phyloP scores from a whole-genome alignment of 2,329 filamentous ascomycete species.

The Beauveria sp. region DNA sequence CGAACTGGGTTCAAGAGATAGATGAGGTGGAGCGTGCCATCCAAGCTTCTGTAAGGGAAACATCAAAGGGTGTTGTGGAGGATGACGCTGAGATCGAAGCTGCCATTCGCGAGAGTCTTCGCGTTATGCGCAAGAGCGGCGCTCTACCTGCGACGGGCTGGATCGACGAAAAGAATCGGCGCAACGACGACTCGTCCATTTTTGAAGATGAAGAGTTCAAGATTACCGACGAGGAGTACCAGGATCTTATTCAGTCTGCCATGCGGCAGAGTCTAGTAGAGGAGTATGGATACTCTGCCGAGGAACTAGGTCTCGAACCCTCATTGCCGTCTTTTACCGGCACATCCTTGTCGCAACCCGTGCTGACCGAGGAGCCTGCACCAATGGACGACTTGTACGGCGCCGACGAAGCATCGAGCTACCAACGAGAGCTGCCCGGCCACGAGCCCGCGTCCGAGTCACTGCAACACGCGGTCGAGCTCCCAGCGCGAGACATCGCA shows the following conservation, averaged over 20 bases:
- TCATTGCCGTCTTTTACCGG: neutral
- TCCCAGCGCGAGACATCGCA: slow-evolving; percentile 7
- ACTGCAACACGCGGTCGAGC: neutral
- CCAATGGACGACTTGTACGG: slow-evolving; percentile 7
- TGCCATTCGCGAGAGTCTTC: slow-evolving; percentile 65
- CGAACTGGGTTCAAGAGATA: slow-evolving; percentile 20
- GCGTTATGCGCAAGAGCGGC: slow-evolving; percentile 36
- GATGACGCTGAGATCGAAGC: slow-evolving; percentile 67
- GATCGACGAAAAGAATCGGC: slow-evolving; percentile 15
- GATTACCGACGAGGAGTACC: slow-evolving; percentile 51
- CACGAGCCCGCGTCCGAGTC: slow-evolving; percentile 12
- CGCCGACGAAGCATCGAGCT: slow-evolving; percentile 15
- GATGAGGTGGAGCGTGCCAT: slow-evolving; percentile 67
- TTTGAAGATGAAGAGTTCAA: slow-evolving; percentile 34
- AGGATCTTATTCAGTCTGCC: slow-evolving; percentile 47
- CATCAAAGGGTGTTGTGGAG: slow-evolving; percentile 58
- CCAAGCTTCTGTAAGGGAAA: slow-evolving; percentile 57
- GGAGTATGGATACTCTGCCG: slow-evolving; percentile 9
- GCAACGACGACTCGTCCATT: slow-evolving; percentile 23
- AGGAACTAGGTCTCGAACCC: slow-evolving; percentile 14
- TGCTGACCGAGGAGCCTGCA: neutral
- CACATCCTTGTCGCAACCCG: neutral
- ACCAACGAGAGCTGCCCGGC: neutral
- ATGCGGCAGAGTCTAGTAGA: slow-evolving; percentile 42
- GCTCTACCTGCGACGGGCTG: slow-evolving; percentile 10